Evolutionary conservation across 78 protist genomes (phyloP).

Genomic region (Cavenderia fasciculata): DNA sequence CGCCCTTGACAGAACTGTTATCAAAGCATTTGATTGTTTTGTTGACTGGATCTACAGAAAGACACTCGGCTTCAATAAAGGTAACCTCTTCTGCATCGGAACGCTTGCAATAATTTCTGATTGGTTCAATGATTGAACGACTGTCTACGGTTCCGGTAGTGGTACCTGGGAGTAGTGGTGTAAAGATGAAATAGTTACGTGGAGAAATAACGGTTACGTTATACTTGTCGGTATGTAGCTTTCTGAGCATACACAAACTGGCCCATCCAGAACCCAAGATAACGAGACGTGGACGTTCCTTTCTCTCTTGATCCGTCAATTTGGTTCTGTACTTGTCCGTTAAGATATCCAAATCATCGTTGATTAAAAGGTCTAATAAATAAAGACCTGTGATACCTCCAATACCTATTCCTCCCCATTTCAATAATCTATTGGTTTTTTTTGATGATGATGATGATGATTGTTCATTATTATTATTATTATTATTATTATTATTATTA

Average conservation of each 20-base stretch:
- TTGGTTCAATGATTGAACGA: constrained; percentile 76
- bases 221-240: constrained; percentile 39
- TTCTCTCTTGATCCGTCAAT: constrained; percentile 33
- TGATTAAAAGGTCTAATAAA: constrained; percentile 2
- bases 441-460: too few relatives aligned
- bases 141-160: constrained; percentile 76
- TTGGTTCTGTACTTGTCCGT: constrained; percentile 39
- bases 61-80: constrained; percentile 74
- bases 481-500: background rate
- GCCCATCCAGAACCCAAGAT: constrained; percentile 80
- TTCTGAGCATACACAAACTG: constrained; percentile 48
- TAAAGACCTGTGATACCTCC: background rate
- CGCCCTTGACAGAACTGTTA: constrained; percentile 61
- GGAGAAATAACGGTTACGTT: constrained; percentile 67
- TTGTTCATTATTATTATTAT: background rate
- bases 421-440: constrained; percentile 3
- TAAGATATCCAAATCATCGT: constrained; percentile 54
- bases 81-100: constrained; percentile 39
- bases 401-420: constrained; percentile 25
- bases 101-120: constrained; percentile 67
- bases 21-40: constrained; percentile 52
- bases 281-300: constrained; percentile 46
- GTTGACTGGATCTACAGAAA: constrained; percentile 49
- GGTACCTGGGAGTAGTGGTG: constrained; percentile 70
- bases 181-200: constrained; percentile 70